Evolutionary conservation across 306 rosid genomes (phyloP).

Genomic region (Cucumis cinereus): DNA sequence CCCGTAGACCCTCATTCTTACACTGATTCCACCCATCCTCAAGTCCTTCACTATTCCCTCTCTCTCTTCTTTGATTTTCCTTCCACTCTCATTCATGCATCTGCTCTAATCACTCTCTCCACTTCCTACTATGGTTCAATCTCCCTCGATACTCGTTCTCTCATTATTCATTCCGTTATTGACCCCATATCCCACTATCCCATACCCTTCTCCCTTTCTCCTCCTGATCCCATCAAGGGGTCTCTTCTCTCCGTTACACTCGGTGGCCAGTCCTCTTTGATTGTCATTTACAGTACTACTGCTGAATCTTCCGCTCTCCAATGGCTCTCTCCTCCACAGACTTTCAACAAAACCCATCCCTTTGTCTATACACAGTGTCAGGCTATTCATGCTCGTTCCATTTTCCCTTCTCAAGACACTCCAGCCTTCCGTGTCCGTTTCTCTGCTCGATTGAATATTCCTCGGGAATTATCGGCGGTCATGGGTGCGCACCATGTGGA

Average conservation of each 20-base stretch:
- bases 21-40: slow-evolving; percentile 53
- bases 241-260: slow-evolving; percentile 42
- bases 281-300: slow-evolving; percentile 41
- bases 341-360: slow-evolving; percentile 52
- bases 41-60: slow-evolving; percentile 39
- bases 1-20: slow-evolving; percentile 83
- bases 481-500: slow-evolving; percentile 56
- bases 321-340: slow-evolving; percentile 74
- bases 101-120: slow-evolving; percentile 47
- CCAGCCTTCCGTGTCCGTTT: slow-evolving; percentile 66
- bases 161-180: slow-evolving; percentile 33
- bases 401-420: slow-evolving; percentile 92
- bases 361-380: slow-evolving; percentile 93
- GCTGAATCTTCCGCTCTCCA: slow-evolving; percentile 83
- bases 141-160: slow-evolving; percentile 71
- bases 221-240: slow-evolving; percentile 46
- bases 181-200: slow-evolving; percentile 26
- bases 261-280: slow-evolving; percentile 35
- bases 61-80: slow-evolving; percentile 59
- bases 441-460: slow-evolving; percentile 47
- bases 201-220: slow-evolving; percentile 42
- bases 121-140: slow-evolving; percentile 42
- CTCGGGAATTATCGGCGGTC: slow-evolving; percentile 47
- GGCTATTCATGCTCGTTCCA: slow-evolving; percentile 73
- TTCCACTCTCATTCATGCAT: slow-evolving; percentile 41